Evolutionary conservation across 257 asterid species (phyloP), one percentile per base, ranked within the genome.

Genomic region (Osmanthus fragrans): DNA sequence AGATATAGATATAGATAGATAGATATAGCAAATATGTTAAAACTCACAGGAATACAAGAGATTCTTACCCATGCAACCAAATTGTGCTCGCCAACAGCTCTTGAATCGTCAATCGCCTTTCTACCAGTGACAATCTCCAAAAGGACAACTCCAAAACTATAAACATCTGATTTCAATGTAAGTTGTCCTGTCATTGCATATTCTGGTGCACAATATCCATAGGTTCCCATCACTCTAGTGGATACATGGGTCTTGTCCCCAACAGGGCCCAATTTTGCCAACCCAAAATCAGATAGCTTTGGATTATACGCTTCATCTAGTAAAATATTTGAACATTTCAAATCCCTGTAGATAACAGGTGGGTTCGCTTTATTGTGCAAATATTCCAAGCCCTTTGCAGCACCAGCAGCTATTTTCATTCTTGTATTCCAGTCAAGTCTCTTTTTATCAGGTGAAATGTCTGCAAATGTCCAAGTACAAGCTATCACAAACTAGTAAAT

Each of bases 161-260:
- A 75, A 60, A 75, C 78, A 60, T 75, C 78, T 19, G 78, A 75
- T 34, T 75, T 75, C 72, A 75, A 45, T 58, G 78, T 75, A 13
- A 75, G 78, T 60, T 75, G 78, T 29, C 78, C 78, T 12, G 78
- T 75, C 78, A 75, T 75, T 36, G 78, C 78, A 63, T 75, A 75
- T 64, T 75, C 69, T 63, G 69, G 69, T 4, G 69, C 69, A 23
- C 69, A 63, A 27, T 63, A 63, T 63, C 69, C 69, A 21, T 75
- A 75, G 33, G 78, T 75, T 60, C 78, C 78, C 78, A 75, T 75
- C 30, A 75, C 78, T 39, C 78, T 36, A 0, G 78, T 75, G 54
- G 78, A 75, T 42, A 75, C 78, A 23, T 75, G 78, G 39, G 78
- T 75, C 32, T 63, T 63, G n/a, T 75, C 78, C 40, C 78, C 78